phyloP scores from a whole-genome alignment of 225 moss, liverwort and hornwort genomes.

The Lunularia cruciata region DNA sequence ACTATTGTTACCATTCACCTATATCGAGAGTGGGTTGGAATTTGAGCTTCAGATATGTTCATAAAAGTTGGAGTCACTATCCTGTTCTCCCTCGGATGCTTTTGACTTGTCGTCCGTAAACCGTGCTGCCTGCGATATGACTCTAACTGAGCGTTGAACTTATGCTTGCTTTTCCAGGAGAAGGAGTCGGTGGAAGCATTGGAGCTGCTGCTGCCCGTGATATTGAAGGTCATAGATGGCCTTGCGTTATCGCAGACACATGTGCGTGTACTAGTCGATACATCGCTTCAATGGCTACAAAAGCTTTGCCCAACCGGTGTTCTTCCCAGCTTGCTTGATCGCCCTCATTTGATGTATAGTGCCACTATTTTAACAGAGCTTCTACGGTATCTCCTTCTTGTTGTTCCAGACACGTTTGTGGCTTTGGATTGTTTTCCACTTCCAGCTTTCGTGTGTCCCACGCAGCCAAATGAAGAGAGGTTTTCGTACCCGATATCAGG shows the following conservation, averaged over 20 bases:
- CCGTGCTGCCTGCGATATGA: no score
- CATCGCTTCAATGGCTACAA: constrained; percentile 75
- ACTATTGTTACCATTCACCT: no score
- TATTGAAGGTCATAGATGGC: constrained; percentile 78
- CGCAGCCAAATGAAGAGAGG: constrained; percentile 32
- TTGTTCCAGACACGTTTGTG: constrained; percentile 84
- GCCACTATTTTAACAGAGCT: constrained; percentile 73
- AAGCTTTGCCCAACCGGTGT: constrained; percentile 68
- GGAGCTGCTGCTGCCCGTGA: constrained; percentile 74
- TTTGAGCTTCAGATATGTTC: no score
- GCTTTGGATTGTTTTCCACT: constrained; percentile 96
- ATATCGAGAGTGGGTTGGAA: no score
- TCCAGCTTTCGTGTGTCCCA: constrained; percentile 64
- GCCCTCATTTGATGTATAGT: constrained; percentile 49
- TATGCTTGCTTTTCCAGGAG: constrained; percentile 47
- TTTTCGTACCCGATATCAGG: constrained; percentile 32
- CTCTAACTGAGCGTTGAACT: neutral
- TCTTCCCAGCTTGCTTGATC: constrained; percentile 46
- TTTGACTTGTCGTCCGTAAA: no score
- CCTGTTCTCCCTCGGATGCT: no score
- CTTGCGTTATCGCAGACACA: constrained; percentile 86
- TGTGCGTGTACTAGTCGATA: constrained; percentile 67
- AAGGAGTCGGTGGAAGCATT: constrained; percentile 79
- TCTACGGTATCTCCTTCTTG: constrained; percentile 72
- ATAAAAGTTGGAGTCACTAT: no score